A percentile compares a stretch with the other conserved stretches of the same genome.
Evolutionary conservation across 306 rosid species (phyloP).

Genomic region (Myrica gale): DNA sequence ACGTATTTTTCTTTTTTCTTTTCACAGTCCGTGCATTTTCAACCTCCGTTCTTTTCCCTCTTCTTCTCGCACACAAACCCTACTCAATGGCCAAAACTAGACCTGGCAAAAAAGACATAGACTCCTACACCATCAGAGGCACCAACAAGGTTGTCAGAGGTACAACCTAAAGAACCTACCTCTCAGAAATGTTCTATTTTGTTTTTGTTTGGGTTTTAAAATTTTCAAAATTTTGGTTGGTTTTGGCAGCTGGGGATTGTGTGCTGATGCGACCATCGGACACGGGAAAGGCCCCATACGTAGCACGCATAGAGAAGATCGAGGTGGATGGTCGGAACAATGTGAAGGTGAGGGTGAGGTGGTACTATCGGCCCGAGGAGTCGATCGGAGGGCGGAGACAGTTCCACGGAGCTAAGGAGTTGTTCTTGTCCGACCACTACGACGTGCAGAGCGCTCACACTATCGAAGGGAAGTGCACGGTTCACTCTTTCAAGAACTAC

Average conservation of each 20-base stretch:
- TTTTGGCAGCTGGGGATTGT: conserved; percentile 56
- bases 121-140: conserved; percentile 80
- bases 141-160: conserved; percentile 89
- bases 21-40: conserved; percentile 31
- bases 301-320: conserved; percentile 78
- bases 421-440: conserved; percentile 76
- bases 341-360: conserved; percentile 67
- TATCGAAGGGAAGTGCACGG: conserved; percentile 74
- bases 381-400: conserved; percentile 85
- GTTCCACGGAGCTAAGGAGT: conserved; percentile 82
- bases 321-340: conserved; percentile 60
- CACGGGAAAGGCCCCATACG: conserved; percentile 70
- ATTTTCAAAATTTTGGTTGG: conserved; percentile 17
- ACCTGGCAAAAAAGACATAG: conserved; percentile 67
- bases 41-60: not conserved
- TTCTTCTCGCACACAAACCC: not conserved
- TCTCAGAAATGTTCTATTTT: conserved; percentile 2
- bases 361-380: conserved; percentile 90
- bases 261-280: conserved; percentile 86
- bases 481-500: conserved; percentile 77
- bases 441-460: conserved; percentile 86
- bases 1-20: conserved; percentile 10
- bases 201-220: conserved; percentile 7
- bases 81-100: conserved; percentile 75
- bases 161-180: conserved; percentile 14